A percentile compares a stretch with the other conserved stretches of the same genome.
phyloP scores from a whole-genome alignment of 2,329 filamentous ascomycete species.

The Verticillium klebahnii region DNA sequence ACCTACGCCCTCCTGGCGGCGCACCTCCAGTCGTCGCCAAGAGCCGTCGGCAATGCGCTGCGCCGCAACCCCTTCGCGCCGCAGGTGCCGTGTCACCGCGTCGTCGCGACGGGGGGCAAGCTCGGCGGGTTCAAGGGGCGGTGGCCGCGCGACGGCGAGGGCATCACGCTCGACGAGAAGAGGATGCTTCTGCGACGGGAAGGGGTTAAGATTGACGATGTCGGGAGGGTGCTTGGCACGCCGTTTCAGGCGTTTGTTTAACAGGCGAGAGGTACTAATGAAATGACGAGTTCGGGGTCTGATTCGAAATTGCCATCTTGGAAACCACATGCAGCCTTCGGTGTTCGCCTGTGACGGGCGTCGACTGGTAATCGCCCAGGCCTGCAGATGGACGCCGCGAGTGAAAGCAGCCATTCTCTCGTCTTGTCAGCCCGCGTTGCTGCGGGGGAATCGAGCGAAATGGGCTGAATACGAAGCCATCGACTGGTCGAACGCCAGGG shows the following conservation, averaged over 20 bases:
- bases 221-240: slow-evolving; percentile 56
- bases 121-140: slow-evolving; percentile 88
- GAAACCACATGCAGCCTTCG: background rate
- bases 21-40: slow-evolving; percentile 64
- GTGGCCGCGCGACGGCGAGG: slow-evolving; percentile 73
- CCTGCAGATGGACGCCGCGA: no score
- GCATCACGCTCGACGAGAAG: slow-evolving; percentile 61
- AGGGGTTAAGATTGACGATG: slow-evolving; percentile 59
- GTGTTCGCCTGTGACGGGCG: no score
- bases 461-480: no score
- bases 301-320: background rate
- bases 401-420: no score
- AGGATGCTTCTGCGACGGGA: slow-evolving; percentile 55
- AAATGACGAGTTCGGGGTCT: background rate
- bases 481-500: background rate
- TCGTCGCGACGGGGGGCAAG: slow-evolving; percentile 68
- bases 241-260: slow-evolving; percentile 40
- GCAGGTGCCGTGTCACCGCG: slow-evolving; percentile 74
- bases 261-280: background rate
- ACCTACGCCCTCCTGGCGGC: slow-evolving; percentile 72
- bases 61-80: slow-evolving; percentile 79
- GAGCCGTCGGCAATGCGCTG: slow-evolving; percentile 74
- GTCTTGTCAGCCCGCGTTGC: no score
- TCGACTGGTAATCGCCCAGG: no score
- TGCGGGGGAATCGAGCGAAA: no score